Conservation (phyloP, 179 eudicot genomes). For the Spergularia azorica region DNA sequence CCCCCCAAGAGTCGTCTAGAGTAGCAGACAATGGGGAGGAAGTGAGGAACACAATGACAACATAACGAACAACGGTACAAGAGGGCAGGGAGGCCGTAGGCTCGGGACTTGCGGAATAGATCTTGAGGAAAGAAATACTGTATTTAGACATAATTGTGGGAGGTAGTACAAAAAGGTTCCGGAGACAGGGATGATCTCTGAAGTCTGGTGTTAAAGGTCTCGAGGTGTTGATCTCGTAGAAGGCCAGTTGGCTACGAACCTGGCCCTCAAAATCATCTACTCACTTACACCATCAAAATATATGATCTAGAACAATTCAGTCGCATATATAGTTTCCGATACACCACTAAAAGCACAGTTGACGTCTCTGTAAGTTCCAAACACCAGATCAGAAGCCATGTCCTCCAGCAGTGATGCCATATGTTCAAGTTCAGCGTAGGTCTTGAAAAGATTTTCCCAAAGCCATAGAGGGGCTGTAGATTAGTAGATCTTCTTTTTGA, state of each 20-base stretch:
- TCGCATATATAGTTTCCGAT: slow-evolving; percentile 10
- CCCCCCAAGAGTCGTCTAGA: no score
- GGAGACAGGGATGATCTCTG: not conserved
- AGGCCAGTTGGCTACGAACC: slow-evolving; percentile 2
- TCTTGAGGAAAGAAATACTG: not conserved
- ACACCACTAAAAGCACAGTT: slow-evolving; percentile 6
- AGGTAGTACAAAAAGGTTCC: not conserved
- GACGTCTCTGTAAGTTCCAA: not conserved
- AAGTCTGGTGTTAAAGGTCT: not conserved
- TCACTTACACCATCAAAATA: slow-evolving; percentile 21
- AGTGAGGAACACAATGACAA: no score
- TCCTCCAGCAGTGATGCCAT: not conserved
- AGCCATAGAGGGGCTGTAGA: not conserved
- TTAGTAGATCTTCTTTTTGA: slow-evolving; percentile 74
- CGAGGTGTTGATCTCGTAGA: not conserved
- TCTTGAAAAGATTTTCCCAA: not conserved
- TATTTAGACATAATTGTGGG: not conserved
- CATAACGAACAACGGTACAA: no score
- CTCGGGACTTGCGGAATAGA: not conserved
- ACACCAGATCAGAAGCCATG: not conserved
- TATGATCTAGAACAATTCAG: slow-evolving; percentile 22
- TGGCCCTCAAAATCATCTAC: slow-evolving; percentile 4
- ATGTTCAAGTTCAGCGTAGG: not conserved
- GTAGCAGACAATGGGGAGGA: no score
- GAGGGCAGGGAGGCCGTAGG: not conserved